phyloP scores from a whole-genome alignment of 345 rosid species.

The Linum lewisii region DNA sequence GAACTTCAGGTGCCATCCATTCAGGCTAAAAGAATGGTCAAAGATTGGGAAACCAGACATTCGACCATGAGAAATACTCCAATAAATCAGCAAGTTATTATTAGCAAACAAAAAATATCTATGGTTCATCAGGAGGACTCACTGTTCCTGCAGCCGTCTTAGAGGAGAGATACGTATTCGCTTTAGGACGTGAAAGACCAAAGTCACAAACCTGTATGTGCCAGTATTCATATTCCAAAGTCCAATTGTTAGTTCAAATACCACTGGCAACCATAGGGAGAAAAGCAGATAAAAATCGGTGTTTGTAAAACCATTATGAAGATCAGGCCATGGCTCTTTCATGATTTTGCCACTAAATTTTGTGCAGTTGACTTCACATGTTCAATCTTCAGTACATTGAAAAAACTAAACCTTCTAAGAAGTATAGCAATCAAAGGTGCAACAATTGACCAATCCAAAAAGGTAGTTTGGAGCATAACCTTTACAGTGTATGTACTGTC shows the following conservation, averaged over 20 bases:
- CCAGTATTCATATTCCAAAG: constrained; percentile 1
- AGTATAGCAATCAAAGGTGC: not conserved
- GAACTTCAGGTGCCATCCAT: constrained; percentile 30
- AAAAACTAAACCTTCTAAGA: not conserved
- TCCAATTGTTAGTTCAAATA: not conserved
- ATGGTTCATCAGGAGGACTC: constrained; percentile 6
- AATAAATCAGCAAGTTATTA: not conserved
- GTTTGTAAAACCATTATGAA: too few species aligned
- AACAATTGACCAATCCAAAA: not conserved
- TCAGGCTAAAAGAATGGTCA: constrained; percentile 15
- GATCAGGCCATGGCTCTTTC: too few species aligned
- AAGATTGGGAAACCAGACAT: constrained; percentile 4
- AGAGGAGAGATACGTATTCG: constrained; percentile 18
- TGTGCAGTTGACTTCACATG: too few species aligned
- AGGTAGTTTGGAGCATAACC: constrained; percentile 6
- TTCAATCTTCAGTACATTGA: not conserved
- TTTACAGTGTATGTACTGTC: constrained; percentile 17
- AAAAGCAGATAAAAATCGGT: too few species aligned
- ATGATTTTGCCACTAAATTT: too few species aligned
- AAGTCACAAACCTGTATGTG: constrained; percentile 20
- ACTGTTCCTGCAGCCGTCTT: constrained; percentile 22
- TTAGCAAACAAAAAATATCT: constrained; percentile 1
- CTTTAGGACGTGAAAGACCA: constrained; percentile 23
- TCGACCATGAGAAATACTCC: not conserved
- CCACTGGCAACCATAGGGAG: too few species aligned